A percentile compares a stretch with the other conserved stretches of the same genome.
phyloP scores from a whole-genome alignment of 345 rosid genomes.

The Acer saccharum region DNA sequence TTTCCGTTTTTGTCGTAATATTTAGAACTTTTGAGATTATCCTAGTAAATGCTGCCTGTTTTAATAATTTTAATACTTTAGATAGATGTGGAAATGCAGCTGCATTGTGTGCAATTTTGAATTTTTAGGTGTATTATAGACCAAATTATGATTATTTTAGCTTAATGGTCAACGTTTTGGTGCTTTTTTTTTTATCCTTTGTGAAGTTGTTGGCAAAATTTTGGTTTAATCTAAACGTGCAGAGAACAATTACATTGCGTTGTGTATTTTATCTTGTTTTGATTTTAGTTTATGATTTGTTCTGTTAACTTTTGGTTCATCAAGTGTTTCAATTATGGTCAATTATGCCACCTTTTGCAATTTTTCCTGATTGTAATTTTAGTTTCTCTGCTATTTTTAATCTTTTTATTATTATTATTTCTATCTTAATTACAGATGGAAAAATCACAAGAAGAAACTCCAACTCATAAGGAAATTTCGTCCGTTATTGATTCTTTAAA shows the following conservation, averaged over 20 bases:
- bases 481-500: slow-evolving; percentile 65
- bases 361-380: not conserved
- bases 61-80: not conserved
- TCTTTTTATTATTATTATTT: not conserved
- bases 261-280: not conserved
- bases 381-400: not conserved
- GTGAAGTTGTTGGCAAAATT: not conserved
- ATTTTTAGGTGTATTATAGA: not conserved
- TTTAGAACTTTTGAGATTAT: not conserved
- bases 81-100: slow-evolving; percentile 1
- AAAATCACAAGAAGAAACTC: slow-evolving; percentile 28
- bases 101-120: slow-evolving; percentile 17
- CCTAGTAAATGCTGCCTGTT: not conserved
- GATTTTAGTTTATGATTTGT: not conserved
- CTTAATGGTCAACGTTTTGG: not conserved
- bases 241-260: not conserved
- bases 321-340: not conserved
- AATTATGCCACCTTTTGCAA: not conserved
- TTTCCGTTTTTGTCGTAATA: not conserved
- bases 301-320: slow-evolving; percentile 1
- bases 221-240: not conserved
- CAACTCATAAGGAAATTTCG: slow-evolving; percentile 46
- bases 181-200: not conserved
- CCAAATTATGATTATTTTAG: slow-evolving; percentile 1
- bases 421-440: slow-evolving; percentile 27